These are phyloP conservation scores for Apocynum venetum DNA, from an alignment of 257 asterid species.

Conservation along the genomic window DNA sequence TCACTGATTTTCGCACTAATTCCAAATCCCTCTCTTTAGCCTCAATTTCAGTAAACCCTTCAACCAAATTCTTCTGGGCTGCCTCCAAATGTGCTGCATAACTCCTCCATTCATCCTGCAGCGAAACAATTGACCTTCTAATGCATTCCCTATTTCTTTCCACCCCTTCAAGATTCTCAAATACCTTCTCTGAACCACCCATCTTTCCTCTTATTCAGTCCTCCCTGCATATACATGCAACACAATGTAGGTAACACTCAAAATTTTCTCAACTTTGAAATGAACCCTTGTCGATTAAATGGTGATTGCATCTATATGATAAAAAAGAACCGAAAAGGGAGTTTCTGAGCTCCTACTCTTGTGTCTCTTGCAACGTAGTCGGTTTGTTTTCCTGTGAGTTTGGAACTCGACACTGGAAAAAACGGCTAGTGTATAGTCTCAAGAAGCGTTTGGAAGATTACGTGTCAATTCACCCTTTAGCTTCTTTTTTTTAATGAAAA, in stretches of 20 bases:
- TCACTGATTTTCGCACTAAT: neutral
- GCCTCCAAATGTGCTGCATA: neutral
- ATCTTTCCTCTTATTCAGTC: neutral
- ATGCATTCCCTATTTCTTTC: neutral
- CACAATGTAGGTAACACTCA: neutral
- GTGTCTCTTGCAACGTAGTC: neutral
- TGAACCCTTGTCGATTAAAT: neutral
- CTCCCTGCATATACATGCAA: neutral
- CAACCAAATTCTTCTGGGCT: neutral
- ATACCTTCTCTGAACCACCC: neutral
- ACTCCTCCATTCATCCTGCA: neutral
- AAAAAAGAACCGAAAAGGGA: neutral
- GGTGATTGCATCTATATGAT: neutral
- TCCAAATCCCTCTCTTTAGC: neutral
- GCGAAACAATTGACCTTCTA: neutral
- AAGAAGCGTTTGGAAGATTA: neutral
- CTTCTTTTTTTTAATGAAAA: too few relatives aligned
- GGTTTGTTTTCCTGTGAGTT: neutral
- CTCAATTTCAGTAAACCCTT: neutral
- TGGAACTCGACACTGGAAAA: neutral
- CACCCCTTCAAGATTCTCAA: neutral
- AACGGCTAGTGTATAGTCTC: neutral
- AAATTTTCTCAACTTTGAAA: neutral
- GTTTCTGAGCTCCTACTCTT: neutral
- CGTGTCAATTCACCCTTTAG: too few relatives aligned